Evolutionary conservation across 2,329 filamentous ascomycete species (phyloP).

Genomic region (Botrytis hyacinthi): DNA sequence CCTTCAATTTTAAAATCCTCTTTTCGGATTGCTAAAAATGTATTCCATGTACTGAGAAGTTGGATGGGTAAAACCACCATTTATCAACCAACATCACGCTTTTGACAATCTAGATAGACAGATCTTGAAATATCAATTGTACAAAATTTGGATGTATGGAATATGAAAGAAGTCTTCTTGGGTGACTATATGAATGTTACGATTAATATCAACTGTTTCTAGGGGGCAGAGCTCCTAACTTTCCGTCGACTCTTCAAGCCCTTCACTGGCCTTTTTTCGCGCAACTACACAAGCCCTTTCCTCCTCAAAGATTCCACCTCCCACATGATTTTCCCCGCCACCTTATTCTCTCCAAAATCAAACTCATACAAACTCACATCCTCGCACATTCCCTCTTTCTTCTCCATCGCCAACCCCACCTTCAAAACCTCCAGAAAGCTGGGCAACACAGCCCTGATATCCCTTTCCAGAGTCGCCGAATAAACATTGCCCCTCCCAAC

Average conservation of each 20-base stretch:
- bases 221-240: fast-evolving
- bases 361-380: neutral
- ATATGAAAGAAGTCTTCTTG: fast-evolving
- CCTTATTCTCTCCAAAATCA: neutral
- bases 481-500: constrained; percentile 2
- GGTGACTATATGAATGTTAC: fast-evolving
- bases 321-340: neutral
- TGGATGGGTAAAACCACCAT: neutral
- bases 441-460: neutral
- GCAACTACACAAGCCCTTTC: neutral
- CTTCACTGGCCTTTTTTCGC: too few species aligned
- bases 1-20: neutral
- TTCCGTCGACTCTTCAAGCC: neutral
- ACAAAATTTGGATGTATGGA: neutral
- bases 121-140: neutral
- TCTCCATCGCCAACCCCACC: neutral
- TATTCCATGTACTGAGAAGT: neutral
- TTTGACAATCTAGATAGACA: neutral
- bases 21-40: neutral
- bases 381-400: neutral
- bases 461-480: neutral
- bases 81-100: neutral
- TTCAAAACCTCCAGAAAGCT: neutral
- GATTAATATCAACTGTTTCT: neutral
- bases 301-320: neutral